phyloP scores from a whole-genome alignment of 108 stramenopile genomes.

The Stephanodiscus triporus region DNA sequence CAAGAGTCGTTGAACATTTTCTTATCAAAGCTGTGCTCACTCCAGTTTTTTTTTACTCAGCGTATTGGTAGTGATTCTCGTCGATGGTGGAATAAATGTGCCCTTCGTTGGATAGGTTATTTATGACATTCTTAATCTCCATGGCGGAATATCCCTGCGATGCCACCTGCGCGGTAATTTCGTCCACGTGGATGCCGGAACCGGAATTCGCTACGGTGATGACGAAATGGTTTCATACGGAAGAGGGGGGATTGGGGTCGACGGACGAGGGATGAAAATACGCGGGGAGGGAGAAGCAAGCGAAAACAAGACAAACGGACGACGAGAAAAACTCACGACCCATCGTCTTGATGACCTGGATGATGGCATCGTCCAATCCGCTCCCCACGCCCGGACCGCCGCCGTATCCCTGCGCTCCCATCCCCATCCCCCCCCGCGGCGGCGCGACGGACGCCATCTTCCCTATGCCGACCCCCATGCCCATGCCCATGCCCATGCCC shows the following conservation, averaged over 20 bases:
- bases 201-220: constrained; percentile 17
- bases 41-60: constrained; percentile 15
- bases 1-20: too few relatives aligned
- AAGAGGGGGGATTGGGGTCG: too few relatives aligned
- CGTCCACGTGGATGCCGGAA: constrained; percentile 46
- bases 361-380: constrained; percentile 19
- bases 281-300: not conserved
- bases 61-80: constrained; percentile 67
- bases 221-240: not conserved
- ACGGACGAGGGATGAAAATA: too few relatives aligned
- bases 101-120: constrained; percentile 70
- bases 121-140: constrained; percentile 59
- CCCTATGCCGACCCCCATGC: constrained; percentile 47
- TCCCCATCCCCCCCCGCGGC: constrained; percentile 19
- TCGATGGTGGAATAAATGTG: constrained; percentile 81
- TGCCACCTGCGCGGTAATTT: constrained; percentile 24
- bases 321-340: constrained; percentile 26
- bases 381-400: constrained; percentile 27
- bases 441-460: constrained; percentile 48
- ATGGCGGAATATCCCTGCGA: constrained; percentile 40
- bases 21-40: too few relatives aligned
- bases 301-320: not conserved
- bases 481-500: constrained; percentile 14
- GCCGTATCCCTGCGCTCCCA: constrained; percentile 4
- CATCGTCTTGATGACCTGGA: constrained; percentile 12